Base-by-base conservation (phyloP, 306 rosid species). In the Glycyrrhiza uralensis region DNA sequence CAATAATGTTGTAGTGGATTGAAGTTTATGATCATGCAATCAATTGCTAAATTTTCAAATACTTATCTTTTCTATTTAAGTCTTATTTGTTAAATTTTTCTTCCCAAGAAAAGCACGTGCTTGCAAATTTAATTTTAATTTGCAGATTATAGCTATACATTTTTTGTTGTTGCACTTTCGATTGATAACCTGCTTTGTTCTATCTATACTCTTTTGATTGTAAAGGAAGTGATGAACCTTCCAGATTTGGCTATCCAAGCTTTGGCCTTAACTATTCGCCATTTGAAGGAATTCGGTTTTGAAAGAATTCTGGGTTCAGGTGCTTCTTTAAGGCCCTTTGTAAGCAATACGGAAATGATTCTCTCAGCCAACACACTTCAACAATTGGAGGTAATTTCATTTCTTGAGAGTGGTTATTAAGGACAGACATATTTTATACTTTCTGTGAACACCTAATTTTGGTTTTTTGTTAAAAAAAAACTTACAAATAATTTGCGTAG, bases 311-410 rank as follows among this genome's bases (percentile, higher is more conserved):
- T 94, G 73, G 76, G 76, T 71, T 78, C 80, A 23, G 92, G 97
- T 67, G 84, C 87, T 82, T 86, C 92, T 76, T 82, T 94, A 69
- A 89, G 95, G 85, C 96, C 98, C 52, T 82, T 89, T 45, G 84
- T 90, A 76, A 86, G 81, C 89, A 83, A 88, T 57, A 72, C 66
- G 42, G 97, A 94, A 82, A 89, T 94, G 96, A 76, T 81, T 76
- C 94, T 94, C 64, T 89, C 98, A 3, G 92, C 90, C 69, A 94
- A 94, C 83, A 72, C 98, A 56, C 96, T 94, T 79, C 92, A 83
- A 77, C 98, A 94, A 59, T 79, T 94, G 69, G 97, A 94, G 98
- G 98, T 94, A 80, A 79, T 60, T 18, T 26, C 6, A 70, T 69
- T 72, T 65, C 74, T 59, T 42, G 35, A 64, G 60, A 44, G 49